A percentile compares a stretch with the other conserved stretches of the same genome.
Evolutionary conservation across 768 basidiomycete genomes (phyloP).

Genomic region (Tulasnella sp.): DNA sequence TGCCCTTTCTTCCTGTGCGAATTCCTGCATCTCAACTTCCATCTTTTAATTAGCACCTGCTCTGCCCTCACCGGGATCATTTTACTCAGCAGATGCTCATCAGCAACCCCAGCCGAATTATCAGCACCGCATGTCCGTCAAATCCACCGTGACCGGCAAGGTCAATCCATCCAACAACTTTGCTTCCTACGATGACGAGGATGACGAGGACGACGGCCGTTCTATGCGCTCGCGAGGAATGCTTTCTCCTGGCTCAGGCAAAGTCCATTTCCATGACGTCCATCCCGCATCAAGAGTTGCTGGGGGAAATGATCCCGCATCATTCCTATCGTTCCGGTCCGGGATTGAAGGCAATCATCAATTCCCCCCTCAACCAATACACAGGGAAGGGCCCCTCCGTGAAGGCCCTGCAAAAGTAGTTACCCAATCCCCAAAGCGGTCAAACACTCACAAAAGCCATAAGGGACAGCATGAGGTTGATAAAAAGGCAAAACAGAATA

Average conservation of each 20-base stretch:
- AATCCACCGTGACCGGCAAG: constrained; percentile 12
- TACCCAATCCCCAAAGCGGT: constrained; percentile 5
- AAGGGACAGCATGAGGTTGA: constrained; percentile 3
- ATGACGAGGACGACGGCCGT: constrained; percentile 6
- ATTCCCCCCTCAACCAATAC: not conserved
- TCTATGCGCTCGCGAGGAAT: constrained; percentile 3
- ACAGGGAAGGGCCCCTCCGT: not conserved
- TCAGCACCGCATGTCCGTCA: not conserved
- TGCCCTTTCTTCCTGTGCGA: not conserved
- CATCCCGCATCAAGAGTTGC: not conserved
- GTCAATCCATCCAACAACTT: constrained; percentile 15
- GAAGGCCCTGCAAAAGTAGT: not conserved
- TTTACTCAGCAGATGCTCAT: not conserved
- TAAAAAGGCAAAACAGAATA: not conserved
- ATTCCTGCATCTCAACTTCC: not conserved
- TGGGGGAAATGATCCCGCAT: not conserved
- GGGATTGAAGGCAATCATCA: not conserved
- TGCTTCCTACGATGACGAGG: not conserved
- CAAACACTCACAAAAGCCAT: constrained; percentile 3
- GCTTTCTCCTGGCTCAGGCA: not conserved
- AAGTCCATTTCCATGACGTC: not conserved
- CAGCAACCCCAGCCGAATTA: not conserved
- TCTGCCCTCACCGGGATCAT: not conserved
- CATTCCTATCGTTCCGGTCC: constrained; percentile 9
- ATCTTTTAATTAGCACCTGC: not conserved